Percentiles rank a stretch among this genome's conserved stretches.
phyloP scores from a whole-genome alignment of 2,329 filamentous ascomycete species.

The Dactylellina cionopaga region DNA sequence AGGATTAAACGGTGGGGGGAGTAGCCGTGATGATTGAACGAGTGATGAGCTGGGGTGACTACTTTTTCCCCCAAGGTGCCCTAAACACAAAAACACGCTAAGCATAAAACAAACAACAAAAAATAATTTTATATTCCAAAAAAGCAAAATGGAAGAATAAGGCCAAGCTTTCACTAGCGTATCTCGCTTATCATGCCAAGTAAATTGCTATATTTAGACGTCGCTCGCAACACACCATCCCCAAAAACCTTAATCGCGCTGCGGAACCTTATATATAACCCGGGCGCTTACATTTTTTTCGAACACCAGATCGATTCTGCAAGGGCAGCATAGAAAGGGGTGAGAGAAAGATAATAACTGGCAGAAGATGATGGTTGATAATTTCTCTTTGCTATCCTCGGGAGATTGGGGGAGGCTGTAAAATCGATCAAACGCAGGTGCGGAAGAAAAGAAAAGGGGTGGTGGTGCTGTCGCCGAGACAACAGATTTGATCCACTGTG shows the following conservation, averaged over 20 bases:
- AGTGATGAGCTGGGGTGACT: not conserved
- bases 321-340: too few relatives aligned
- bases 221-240: slow-evolving; percentile 34
- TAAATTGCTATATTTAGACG: slow-evolving; percentile 52
- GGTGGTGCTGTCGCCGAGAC: not conserved
- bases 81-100: not conserved
- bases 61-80: not conserved
- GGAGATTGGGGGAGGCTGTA: not conserved
- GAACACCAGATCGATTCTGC: not conserved
- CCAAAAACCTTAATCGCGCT: not conserved
- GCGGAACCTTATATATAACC: not conserved
- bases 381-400: too few relatives aligned
- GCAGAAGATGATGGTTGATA: too few relatives aligned
- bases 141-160: slow-evolving; percentile 29
- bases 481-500: not conserved
- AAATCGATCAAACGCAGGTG: not conserved
- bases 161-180: slow-evolving; percentile 47
- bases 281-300: slow-evolving; percentile 6
- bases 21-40: too few relatives aligned
- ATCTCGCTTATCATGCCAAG: slow-evolving; percentile 41
- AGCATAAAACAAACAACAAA: slow-evolving; percentile 22
- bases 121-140: slow-evolving; percentile 33
- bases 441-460: not conserved
- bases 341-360: too few relatives aligned
- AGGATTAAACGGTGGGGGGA: too few relatives aligned